These are phyloP conservation scores for Fusarium sp. DNA, from an alignment of 2,329 filamentous ascomycete species.

Conservation along the genomic window DNA sequence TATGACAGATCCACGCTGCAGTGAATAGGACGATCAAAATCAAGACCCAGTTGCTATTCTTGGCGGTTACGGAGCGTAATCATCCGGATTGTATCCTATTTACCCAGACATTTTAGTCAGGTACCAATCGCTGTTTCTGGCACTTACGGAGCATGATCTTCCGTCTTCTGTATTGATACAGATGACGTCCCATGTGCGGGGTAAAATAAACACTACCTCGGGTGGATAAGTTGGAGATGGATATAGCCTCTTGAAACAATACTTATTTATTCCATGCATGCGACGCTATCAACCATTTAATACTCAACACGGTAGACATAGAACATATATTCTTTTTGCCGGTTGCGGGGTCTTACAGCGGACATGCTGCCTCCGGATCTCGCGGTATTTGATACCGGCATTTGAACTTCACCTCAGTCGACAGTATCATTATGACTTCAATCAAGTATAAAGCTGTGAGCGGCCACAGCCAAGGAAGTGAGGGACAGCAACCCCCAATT, in stretches of 20 bases:
- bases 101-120: neutral
- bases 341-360: neutral
- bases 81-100: neutral
- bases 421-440: fast-evolving
- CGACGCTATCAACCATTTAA: neutral
- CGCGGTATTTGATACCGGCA: slow-evolving; percentile 15
- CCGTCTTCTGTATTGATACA: neutral
- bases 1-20: neutral
- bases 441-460: neutral
- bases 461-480: fast-evolving
- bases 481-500: fast-evolving
- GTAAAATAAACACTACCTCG: neutral
- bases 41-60: neutral
- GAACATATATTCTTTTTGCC: neutral
- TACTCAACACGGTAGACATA: neutral
- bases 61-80: neutral
- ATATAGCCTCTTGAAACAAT: neutral
- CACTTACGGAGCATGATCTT: neutral
- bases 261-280: slow-evolving; percentile 1
- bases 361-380: neutral
- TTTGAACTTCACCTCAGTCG: neutral
- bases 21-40: neutral
- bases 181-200: neutral
- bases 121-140: neutral
- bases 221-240: neutral